Base-by-base conservation (phyloP, 1,284 basidiomycete species). In the Ustilago hordei region DNA sequence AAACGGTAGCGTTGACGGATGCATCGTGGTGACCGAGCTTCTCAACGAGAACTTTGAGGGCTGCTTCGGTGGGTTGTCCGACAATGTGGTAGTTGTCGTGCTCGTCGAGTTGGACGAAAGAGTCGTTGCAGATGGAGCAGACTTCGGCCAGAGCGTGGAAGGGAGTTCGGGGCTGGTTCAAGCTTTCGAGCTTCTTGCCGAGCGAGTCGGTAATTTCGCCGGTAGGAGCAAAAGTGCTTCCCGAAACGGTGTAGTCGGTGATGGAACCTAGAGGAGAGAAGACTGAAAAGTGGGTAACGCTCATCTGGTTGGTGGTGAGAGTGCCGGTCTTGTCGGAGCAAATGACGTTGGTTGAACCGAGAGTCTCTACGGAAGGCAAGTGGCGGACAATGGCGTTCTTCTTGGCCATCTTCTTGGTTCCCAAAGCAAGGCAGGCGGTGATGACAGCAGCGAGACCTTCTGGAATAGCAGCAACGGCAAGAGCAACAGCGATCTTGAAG, bases 31-130 rank as follows among this genome's bases (percentile, higher is more conserved):
- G 87, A 2, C 88, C 89, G 41, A 91, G 88, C 86, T 98, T 99
- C 88, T 99, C 96, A 23, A 92, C 94, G 6, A 99, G 90, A 45
- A 83, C 82, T 56, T 83, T 82, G 50, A 86, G 75, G 8, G 84
- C 84, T 3, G 84, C 84, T 68, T 86, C 96, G 2, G 97, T 99
- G 8, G 97, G 96, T 87, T 99, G 95, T 28, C 96, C 96, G 48
- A 99, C 90, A 81, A 94, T 95, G 63, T 89, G 87, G 86, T 97
- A 98, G 1, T 88, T 83, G 52, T 90, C 89, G 86, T 93, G 94
- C 52, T 95, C 93, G 54, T 82, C 77, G 48, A 82, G 57, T 12
- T 72, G 55, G 43, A 86, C 73, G 47, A 76, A 69, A 8, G 82
- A 73, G 55, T 86, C 84, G 72, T 85, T 86, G 79, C 84, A 86